Evolutionary conservation across 306 rosid genomes (phyloP).

Genomic region (Cyamopsis tetragonoloba): DNA sequence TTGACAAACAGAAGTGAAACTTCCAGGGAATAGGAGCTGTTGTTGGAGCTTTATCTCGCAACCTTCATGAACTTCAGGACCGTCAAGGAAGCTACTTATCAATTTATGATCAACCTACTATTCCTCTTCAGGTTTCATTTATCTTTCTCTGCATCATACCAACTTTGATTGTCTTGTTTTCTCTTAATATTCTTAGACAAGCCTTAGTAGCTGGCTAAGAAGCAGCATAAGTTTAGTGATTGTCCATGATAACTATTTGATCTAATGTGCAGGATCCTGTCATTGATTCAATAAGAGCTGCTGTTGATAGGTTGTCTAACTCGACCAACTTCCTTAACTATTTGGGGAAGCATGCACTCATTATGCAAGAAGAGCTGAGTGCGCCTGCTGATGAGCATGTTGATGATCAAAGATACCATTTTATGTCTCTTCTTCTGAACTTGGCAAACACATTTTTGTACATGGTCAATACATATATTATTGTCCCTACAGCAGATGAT

Average conservation of each 20-base stretch:
- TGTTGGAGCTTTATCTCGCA: slow-evolving; percentile 91
- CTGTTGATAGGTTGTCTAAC: slow-evolving; percentile 71
- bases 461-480: slow-evolving; percentile 88
- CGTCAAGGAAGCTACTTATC: slow-evolving; percentile 86
- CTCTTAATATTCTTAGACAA: neutral
- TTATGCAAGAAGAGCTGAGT: slow-evolving; percentile 79
- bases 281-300: slow-evolving; percentile 67
- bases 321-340: slow-evolving; percentile 87
- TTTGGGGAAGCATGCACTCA: slow-evolving; percentile 87
- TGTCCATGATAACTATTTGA: neutral
- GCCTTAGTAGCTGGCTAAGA: neutral
- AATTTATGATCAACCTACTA: slow-evolving; percentile 72
- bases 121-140: slow-evolving; percentile 71
- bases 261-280: slow-evolving; percentile 71
- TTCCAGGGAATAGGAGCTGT: slow-evolving; percentile 88
- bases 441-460: slow-evolving; percentile 80
- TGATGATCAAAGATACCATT: slow-evolving; percentile 65
- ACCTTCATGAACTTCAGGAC: slow-evolving; percentile 89
- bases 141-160: slow-evolving; percentile 8
- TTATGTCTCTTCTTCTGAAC: slow-evolving; percentile 73
- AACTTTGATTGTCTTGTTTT: neutral
- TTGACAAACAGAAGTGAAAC: slow-evolving; percentile 21
- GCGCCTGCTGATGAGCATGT: slow-evolving; percentile 52
- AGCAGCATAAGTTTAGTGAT: neutral
- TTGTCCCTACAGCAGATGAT: slow-evolving; percentile 95